Evolutionary conservation across 202 grass and related monocot genomes (phyloP), one percentile per base, ranked within the genome.

Genomic region (Schoenoplectus tabernaemontani): DNA sequence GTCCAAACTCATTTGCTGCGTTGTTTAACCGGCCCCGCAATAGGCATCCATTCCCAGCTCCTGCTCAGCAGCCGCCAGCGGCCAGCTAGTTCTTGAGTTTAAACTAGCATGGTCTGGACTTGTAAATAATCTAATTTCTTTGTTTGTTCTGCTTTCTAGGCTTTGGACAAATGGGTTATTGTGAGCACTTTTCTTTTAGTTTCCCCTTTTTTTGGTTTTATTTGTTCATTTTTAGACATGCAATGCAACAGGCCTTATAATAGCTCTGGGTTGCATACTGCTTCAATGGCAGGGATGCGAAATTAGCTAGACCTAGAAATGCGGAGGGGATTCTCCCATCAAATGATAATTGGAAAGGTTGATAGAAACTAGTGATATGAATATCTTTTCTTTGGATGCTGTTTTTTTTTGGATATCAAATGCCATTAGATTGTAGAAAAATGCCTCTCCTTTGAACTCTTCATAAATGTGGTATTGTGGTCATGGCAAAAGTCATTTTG

Each of bases 1-100:
- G 87, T 36, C 91, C 93, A 0, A 87, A 81, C 47, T 97, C 94
- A 17, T 93, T 97, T 78, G 91, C 94, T 8, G 89, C 91, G 0
- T 82, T 97, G 43, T 97, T 97, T 86, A 88, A 86, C 15, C 80
- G 85, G 5, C 73, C 87, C 0, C 84, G 90, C 1, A 57, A 5
- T 59, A 85, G 65, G 46, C 50, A 85, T 15, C 9, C 37, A 13
- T 42, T 58, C 12, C 6, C 85, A 0, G 86, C 81, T 22, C 71
- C 83, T 3, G 65, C 80, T 54, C 44, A 81, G 59, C 85, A 66
- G 71, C 80, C 85, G n/a, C n/a, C n/a, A n/a, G n/a, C n/a, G n/a
- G 8, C 87, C 94, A 15, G 69, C 84, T 44, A 85, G 70, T 50
- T 96, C 66, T 7, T 96, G 85, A 95, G 13, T 83, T 83, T 44